Conservation (phyloP, 331 rosid species). For the Dryas integrifolia region DNA sequence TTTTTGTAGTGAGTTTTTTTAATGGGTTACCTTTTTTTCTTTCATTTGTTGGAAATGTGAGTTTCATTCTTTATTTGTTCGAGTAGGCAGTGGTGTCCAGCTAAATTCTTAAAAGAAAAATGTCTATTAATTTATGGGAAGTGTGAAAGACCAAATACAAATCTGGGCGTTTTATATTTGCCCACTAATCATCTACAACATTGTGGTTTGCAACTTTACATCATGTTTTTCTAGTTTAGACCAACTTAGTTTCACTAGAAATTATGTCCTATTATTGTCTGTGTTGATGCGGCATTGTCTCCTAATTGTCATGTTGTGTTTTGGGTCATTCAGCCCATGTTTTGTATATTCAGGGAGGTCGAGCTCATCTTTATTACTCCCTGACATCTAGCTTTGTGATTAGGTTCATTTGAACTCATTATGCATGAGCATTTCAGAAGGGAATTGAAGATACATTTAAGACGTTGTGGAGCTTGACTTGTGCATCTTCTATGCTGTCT, state of each 20-base stretch:
- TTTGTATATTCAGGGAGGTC: not conserved
- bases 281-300: not conserved
- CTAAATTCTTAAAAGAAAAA: not conserved
- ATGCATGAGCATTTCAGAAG: conserved; percentile 33
- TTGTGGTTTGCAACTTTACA: not conserved
- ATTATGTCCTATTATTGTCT: not conserved
- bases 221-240: not conserved
- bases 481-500: conserved; percentile 76
- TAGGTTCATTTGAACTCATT: conserved; percentile 33
- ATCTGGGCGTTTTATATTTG: conserved; percentile 4
- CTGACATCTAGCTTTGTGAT: conserved; percentile 40
- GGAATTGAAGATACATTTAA: conserved; percentile 37
- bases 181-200: not conserved
- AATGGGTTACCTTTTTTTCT: conserved; percentile 26
- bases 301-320: not conserved
- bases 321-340: not conserved
- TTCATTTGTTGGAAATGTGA: not conserved
- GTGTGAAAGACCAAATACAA: not conserved
- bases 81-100: not conserved
- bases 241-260: not conserved
- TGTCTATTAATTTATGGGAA: not conserved
- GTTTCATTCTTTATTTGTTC: not conserved
- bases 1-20: conserved; percentile 21
- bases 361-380: conserved; percentile 3
- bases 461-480: conserved; percentile 49